These are phyloP conservation scores for Cyamopsis tetragonoloba DNA, from an alignment of 306 rosid species.

Conservation along the genomic window DNA sequence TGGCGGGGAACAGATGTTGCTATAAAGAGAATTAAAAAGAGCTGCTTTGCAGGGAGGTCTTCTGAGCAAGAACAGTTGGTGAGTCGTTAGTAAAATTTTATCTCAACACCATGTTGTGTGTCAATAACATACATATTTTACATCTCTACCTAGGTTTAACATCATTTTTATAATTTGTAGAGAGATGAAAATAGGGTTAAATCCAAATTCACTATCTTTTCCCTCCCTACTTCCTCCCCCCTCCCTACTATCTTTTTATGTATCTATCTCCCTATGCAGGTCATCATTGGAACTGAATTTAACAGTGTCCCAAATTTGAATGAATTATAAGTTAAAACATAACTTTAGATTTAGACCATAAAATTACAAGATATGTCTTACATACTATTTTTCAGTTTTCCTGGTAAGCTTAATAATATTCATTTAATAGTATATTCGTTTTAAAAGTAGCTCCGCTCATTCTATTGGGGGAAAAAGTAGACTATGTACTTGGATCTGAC, in stretches of 20 bases:
- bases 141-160: not conserved
- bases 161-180: not conserved
- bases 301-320: constrained; percentile 6
- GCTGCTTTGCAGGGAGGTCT: constrained; percentile 78
- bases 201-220: not conserved
- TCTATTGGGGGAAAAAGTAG: not conserved
- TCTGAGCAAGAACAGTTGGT: constrained; percentile 92
- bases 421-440: not conserved
- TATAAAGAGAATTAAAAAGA: constrained; percentile 83
- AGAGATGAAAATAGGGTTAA: not conserved
- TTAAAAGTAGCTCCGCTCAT: not conserved
- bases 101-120: not conserved
- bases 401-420: not conserved
- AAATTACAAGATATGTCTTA: not conserved
- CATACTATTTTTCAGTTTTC: not conserved
- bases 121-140: constrained; percentile 1
- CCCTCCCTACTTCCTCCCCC: not conserved
- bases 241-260: not conserved
- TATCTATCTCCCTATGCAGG: not conserved
- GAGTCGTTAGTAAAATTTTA: constrained; percentile 31
- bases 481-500: constrained; percentile 17
- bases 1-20: constrained; percentile 99
- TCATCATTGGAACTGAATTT: constrained; percentile 3
- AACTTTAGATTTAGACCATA: not conserved
- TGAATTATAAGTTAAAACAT: not conserved